A percentile compares a stretch with the other conserved stretches of the same genome.
These are phyloP conservation scores for Rhododendron simsii DNA, from an alignment of 148 eudicot species.

Conservation along the genomic window DNA sequence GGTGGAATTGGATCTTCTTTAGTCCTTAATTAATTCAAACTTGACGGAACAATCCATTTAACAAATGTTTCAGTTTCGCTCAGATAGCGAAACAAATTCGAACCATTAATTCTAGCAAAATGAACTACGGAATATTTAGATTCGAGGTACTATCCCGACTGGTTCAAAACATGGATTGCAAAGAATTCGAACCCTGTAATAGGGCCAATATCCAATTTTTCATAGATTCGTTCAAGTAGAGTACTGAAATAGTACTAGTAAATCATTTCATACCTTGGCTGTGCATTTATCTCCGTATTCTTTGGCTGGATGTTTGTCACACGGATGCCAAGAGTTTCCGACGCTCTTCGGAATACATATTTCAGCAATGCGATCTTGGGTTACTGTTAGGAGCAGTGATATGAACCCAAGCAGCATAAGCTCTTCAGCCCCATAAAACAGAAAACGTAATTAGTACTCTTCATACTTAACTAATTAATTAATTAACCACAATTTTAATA, in stretches of 20 bases:
- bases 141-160: too few species aligned
- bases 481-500: not conserved
- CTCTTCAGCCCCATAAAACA: constrained; percentile 15
- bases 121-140: too few species aligned
- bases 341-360: constrained; percentile 28
- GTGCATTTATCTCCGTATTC: constrained; percentile 19
- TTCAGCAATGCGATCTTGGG: constrained; percentile 20
- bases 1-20: too few species aligned
- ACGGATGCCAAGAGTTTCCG: constrained; percentile 41
- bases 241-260: not conserved
- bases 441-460: not conserved
- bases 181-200: too few species aligned
- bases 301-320: constrained; percentile 11
- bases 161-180: too few species aligned
- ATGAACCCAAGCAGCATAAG: constrained; percentile 41
- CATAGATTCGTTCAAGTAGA: too few species aligned
- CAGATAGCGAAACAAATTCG: too few species aligned
- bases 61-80: too few species aligned
- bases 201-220: too few species aligned
- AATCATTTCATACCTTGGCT: constrained; percentile 13
- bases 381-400: constrained; percentile 38
- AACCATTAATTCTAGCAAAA: too few species aligned
- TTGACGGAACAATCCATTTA: too few species aligned
- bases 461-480: not conserved
- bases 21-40: too few species aligned